Evolutionary conservation across 805 yeast species (phyloP).

Genomic region (Barnettozyma sucrosica): DNA sequence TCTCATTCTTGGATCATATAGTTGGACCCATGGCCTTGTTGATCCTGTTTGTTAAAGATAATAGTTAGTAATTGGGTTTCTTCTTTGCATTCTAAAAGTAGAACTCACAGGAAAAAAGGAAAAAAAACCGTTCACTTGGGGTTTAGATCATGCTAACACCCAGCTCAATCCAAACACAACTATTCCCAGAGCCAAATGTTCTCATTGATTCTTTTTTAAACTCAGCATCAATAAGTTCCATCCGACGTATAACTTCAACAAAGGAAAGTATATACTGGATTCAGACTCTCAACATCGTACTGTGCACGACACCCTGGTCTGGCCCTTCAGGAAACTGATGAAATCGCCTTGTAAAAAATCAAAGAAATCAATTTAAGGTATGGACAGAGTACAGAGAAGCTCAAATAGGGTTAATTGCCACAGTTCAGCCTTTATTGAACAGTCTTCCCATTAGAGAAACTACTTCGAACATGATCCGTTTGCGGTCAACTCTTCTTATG

Average conservation of each 20-base stretch:
- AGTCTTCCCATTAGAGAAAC: background rate
- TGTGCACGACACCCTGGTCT: conserved; percentile 9
- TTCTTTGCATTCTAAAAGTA: background rate
- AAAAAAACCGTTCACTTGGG: conserved; percentile 10
- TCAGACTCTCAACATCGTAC: conserved; percentile 12
- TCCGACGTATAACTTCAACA: conserved; percentile 20
- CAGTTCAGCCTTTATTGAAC: background rate
- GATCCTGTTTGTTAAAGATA: conserved; percentile 16
- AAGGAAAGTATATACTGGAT: conserved; percentile 17
- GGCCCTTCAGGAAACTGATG: conserved; percentile 18
- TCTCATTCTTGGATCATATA: conserved; percentile 63
- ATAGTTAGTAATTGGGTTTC: background rate
- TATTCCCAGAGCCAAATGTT: background rate
- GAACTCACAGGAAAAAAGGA: conserved; percentile 7
- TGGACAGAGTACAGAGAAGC: background rate
- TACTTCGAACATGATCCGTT: conserved; percentile 14
- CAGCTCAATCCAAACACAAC: background rate
- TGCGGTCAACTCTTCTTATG: conserved; percentile 14
- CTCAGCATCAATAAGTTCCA: conserved; percentile 2
- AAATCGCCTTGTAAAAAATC: background rate
- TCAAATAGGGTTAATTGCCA: background rate
- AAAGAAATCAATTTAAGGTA: background rate
- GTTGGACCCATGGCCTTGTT: conserved; percentile 55
- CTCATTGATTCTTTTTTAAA: background rate
- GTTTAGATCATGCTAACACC: conserved; percentile 7